Conservation (phyloP, 768 basidiomycete species). For the Termitomyces sp. region DNA sequence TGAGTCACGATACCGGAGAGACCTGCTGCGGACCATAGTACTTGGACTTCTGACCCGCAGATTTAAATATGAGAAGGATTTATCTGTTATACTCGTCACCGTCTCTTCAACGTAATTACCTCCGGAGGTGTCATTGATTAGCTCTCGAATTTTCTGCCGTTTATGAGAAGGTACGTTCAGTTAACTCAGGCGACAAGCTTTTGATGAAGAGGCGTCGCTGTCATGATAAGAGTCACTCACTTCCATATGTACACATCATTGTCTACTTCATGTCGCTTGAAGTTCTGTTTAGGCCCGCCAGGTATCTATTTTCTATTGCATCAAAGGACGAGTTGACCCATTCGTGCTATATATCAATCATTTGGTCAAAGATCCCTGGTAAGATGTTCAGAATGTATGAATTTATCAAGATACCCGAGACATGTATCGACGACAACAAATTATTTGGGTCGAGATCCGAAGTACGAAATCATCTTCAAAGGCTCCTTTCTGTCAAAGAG, state of each 20-base stretch:
- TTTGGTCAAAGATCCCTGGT: background rate
- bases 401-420: too few species aligned
- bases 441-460: background rate
- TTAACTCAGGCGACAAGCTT: background rate
- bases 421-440: too few species aligned
- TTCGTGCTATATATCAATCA: background rate
- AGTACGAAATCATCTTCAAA: background rate
- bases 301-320: too few species aligned
- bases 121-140: background rate
- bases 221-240: background rate
- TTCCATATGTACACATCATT: too few species aligned
- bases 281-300: too few species aligned
- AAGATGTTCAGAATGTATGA: too few species aligned
- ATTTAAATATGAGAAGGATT: background rate
- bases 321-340: too few species aligned
- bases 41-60: background rate
- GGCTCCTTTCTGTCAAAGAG: conserved; percentile 7
- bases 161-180: too few species aligned
- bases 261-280: background rate
- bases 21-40: background rate
- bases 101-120: too few species aligned
- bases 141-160: background rate
- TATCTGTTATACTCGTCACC: too few species aligned
- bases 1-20: background rate
- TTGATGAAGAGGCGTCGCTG: background rate